phyloP scores from a whole-genome alignment of 2,329 filamentous ascomycete species.

The Pezicula rhizophila region DNA sequence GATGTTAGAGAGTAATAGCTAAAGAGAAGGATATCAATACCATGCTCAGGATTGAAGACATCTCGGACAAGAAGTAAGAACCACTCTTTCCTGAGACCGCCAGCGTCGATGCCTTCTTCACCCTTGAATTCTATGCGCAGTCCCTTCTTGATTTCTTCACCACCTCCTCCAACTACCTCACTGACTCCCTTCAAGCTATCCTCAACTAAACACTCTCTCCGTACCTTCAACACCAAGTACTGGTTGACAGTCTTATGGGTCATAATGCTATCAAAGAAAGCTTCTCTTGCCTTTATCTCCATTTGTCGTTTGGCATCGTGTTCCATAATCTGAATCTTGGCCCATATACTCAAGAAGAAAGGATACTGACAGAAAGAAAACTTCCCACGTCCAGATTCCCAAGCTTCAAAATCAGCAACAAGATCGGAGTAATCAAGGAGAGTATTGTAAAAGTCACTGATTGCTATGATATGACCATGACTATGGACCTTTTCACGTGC shows the following conservation, averaged over 20 bases:
- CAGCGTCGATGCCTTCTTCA: slow-evolving; percentile 87
- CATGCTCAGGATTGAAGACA: slow-evolving; percentile 85
- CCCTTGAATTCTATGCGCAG: slow-evolving; percentile 79
- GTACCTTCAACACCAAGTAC: slow-evolving; percentile 70
- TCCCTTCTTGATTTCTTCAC: slow-evolving; percentile 86
- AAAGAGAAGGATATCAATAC: slow-evolving; percentile 39
- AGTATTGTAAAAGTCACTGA: slow-evolving; percentile 82
- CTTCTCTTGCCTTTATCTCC: slow-evolving; percentile 80
- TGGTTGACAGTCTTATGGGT: slow-evolving; percentile 68
- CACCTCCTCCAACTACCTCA: slow-evolving; percentile 72
- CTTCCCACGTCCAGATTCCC: slow-evolving; percentile 68
- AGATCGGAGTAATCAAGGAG: slow-evolving; percentile 83
- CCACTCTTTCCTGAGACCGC: slow-evolving; percentile 89
- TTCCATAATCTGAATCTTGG: slow-evolving; percentile 86
- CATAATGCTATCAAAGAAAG: slow-evolving; percentile 86
- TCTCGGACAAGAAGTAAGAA: slow-evolving; percentile 83
- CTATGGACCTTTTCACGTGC: slow-evolving; percentile 36
- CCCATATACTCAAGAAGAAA: slow-evolving; percentile 84
- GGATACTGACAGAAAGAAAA: slow-evolving; percentile 92
- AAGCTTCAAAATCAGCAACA: slow-evolving; percentile 78
- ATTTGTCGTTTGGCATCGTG: slow-evolving; percentile 85
- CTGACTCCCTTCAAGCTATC: slow-evolving; percentile 82
- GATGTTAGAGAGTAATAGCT: slow-evolving; percentile 7
- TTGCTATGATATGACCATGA: slow-evolving; percentile 65
- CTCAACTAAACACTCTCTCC: slow-evolving; percentile 80